Conservation (phyloP, 148 eudicot genomes). For the Talinum fruticosum region DNA sequence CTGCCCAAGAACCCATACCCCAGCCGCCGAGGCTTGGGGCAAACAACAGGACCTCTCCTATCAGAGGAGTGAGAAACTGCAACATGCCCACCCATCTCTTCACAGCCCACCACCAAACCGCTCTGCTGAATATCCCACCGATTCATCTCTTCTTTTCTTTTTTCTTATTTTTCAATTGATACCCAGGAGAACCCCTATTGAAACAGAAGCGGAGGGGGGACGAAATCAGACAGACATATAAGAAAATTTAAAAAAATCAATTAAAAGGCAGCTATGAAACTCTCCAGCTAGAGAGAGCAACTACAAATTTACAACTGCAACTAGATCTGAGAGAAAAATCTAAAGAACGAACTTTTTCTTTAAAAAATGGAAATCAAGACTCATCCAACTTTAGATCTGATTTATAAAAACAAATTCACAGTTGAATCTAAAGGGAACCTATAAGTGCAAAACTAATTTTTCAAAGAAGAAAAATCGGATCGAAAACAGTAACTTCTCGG, state of each 20-base stretch:
- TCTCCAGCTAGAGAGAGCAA: background rate
- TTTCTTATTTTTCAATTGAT: background rate
- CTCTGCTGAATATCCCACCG: conserved; percentile 30
- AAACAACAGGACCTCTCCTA: conserved; percentile 30
- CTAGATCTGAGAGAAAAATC: conserved; percentile 8
- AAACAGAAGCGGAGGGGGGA: no score
- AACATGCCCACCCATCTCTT: conserved; percentile 26
- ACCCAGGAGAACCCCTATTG: conserved; percentile 10
- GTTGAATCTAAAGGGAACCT: background rate
- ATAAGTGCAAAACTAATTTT: background rate
- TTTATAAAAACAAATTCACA: background rate
- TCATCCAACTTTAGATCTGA: background rate
- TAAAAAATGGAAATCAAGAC: background rate
- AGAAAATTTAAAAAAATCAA: background rate
- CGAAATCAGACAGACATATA: background rate
- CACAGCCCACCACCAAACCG: conserved; percentile 24
- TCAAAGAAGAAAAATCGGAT: background rate
- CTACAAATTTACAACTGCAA: background rate
- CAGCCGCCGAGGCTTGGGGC: conserved; percentile 43
- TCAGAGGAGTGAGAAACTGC: conserved; percentile 16
- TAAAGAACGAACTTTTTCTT: background rate
- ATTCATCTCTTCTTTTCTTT: conserved; percentile 27
- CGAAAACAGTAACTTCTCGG: background rate
- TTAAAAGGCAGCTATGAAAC: background rate
- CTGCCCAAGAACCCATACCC: conserved; percentile 28